Base-by-base conservation (phyloP, 805 yeast species). In the Metschnikowia corniflorae region DNA sequence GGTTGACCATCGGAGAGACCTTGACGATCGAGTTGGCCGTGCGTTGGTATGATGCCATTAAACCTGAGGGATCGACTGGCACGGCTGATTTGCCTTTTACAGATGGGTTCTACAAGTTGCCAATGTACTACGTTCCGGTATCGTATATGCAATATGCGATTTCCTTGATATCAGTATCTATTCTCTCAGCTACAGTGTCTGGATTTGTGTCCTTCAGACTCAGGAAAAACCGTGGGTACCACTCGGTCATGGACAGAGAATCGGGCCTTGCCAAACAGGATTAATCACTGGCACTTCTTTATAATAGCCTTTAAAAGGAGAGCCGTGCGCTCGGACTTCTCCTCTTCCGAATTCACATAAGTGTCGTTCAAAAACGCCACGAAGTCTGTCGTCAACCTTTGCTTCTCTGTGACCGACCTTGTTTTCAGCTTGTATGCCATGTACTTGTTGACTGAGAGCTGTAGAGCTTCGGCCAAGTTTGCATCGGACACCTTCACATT, bases 401-500 rank as follows among this genome's bases (percentile, higher is more conserved):
- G 56, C 31, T 61, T 60, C 34, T 58, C 46, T 13, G 51, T 55
- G 24, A 55, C 58, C 31, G 56, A 55, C 29, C 43, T 47, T n/a
- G 61, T 40, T 53, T 72, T 80, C 45, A 55, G 47, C 44, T 73
- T 70, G 53, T 77, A 79, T 7, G 86, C 82, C 44, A 76, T 65
- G 54, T 77, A 86, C 53, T 80, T 78, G 54, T 82, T 84, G 28
- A 87, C 83, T 14, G 88, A 70, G 16, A 72, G 68, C 60, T 85
- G 86, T 51, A 89, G 69, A 33, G 65, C 58, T 33, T 72, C 78
- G 14, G 84, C 77, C 51, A 83, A 77, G 7, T 54, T 51, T 4
- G 69, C 61, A 39, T 65, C 61, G 4, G 56, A 57, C 4, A 69
- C 48, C 0, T 51, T 42, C 39, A 68, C 54, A 47, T 71, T 75